Evolutionary conservation across 345 rosid genomes (phyloP).

Genomic region (Murraya koenigii): DNA sequence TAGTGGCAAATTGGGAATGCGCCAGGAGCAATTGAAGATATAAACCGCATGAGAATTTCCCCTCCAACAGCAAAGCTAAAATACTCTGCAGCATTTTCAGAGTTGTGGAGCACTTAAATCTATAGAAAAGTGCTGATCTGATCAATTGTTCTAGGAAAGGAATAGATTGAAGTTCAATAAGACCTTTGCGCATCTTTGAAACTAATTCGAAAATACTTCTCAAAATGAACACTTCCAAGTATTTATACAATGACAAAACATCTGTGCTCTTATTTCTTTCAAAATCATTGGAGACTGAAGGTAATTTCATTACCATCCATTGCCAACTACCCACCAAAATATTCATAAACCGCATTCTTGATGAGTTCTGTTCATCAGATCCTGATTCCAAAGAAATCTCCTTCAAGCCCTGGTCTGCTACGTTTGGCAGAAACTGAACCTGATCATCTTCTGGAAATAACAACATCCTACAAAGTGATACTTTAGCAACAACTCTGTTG

Average conservation of each 20-base stretch:
- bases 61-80: conserved; percentile 50
- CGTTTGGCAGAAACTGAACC: conserved; percentile 23
- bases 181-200: conserved; percentile 44
- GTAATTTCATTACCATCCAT: conserved; percentile 52
- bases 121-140: conserved; percentile 61
- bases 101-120: conserved; percentile 73
- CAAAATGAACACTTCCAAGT: conserved; percentile 67
- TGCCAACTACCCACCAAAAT: conserved; percentile 64
- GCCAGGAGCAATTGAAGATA: conserved; percentile 72
- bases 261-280: conserved; percentile 25
- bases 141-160: conserved; percentile 69
- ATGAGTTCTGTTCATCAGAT: conserved; percentile 32
- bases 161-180: conserved; percentile 51
- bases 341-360: conserved; percentile 47
- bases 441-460: conserved; percentile 51
- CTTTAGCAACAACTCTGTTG: conserved; percentile 56
- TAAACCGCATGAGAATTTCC: conserved; percentile 42
- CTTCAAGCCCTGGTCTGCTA: conserved; percentile 30
- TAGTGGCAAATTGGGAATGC: conserved; percentile 75
- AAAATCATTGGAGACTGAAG: conserved; percentile 27
- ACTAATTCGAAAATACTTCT: conserved; percentile 53
- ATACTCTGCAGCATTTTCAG: conserved; percentile 51
- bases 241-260: conserved; percentile 47
- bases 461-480: conserved; percentile 51
- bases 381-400: conserved; percentile 25